Percentiles rank a stretch among this genome's conserved stretches.
phyloP scores from a whole-genome alignment of 805 yeast genomes.

The Maudiozyma barnettii region DNA sequence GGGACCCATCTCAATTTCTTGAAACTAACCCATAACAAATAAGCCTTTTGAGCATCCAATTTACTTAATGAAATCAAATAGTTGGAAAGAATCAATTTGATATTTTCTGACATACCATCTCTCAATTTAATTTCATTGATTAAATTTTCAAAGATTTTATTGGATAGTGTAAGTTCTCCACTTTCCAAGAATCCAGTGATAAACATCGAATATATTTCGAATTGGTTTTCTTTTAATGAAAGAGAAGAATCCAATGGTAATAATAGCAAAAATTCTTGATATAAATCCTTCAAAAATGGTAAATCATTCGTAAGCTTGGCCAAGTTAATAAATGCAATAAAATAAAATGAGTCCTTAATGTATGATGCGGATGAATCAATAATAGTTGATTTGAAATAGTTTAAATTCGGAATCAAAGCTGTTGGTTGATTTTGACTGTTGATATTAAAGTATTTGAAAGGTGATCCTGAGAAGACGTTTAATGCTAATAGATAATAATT shows the following conservation, averaged over 20 bases:
- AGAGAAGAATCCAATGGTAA: conserved; percentile 6
- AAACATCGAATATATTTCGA: conserved; percentile 40
- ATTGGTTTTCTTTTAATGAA: conserved; percentile 31
- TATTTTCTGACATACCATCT: conserved; percentile 27
- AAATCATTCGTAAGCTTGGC: conserved; percentile 33
- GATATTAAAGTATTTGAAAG: conserved; percentile 9
- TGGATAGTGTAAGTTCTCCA: conserved; percentile 41
- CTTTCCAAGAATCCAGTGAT: conserved; percentile 45
- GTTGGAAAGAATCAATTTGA: conserved; percentile 36
- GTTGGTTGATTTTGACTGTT: background rate
- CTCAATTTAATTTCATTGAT: conserved; percentile 34
- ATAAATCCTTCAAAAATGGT: conserved; percentile 32
- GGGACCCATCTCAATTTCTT: conserved; percentile 34
- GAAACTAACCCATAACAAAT: conserved; percentile 31
- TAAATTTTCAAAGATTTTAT: conserved; percentile 48
- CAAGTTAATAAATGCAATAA: conserved; percentile 33
- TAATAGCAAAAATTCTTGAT: conserved; percentile 30
- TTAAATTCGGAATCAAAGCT: conserved; percentile 6
- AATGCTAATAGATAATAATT: conserved; percentile 41
- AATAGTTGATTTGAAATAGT: conserved; percentile 1
- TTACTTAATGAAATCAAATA: conserved; percentile 34
- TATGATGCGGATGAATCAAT: conserved; percentile 14
- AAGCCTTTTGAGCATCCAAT: conserved; percentile 27
- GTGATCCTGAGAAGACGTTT: conserved; percentile 31
- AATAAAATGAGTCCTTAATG: conserved; percentile 29